phyloP scores from a whole-genome alignment of 2,329 filamentous ascomycete genomes.

The Colletotrichum graminicola region DNA sequence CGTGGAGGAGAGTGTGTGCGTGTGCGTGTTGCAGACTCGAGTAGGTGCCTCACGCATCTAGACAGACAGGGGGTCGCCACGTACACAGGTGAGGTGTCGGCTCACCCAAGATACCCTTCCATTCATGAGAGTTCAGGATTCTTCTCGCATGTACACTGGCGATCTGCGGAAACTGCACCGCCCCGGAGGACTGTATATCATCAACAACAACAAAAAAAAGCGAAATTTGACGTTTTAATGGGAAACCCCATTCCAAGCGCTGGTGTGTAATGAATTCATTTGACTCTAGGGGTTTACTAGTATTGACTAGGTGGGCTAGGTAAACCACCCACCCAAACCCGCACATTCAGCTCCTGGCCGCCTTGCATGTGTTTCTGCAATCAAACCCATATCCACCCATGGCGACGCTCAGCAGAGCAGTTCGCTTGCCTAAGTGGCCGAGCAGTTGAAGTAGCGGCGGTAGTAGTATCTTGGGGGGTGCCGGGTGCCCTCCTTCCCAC shows the following conservation, averaged over 20 bases:
- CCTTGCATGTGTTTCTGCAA: not conserved
- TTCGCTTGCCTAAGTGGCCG: not conserved
- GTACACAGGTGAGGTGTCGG: constrained; percentile 33
- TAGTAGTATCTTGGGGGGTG: constrained; percentile 21
- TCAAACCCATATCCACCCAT: not conserved
- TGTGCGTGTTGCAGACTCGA: constrained; percentile 11
- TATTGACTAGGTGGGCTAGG: constrained; percentile 8
- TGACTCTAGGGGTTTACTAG: not conserved
- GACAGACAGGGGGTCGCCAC: constrained; percentile 24
- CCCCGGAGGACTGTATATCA: constrained; percentile 16
- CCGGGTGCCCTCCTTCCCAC: not conserved
- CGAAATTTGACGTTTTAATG: constrained; percentile 16
- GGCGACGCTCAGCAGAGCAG: too few species aligned
- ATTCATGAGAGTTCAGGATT: constrained; percentile 32
- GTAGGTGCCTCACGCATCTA: constrained; percentile 15
- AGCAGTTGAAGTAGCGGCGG: constrained; percentile 36
- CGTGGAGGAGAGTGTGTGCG: constrained; percentile 5
- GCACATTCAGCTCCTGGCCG: not conserved
- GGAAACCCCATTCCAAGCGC: not conserved
- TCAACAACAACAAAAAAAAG: not conserved
- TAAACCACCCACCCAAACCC: not conserved
- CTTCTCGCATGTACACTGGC: constrained; percentile 20
- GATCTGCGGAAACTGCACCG: not conserved
- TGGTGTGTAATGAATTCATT: constrained; percentile 17
- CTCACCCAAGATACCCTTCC: constrained; percentile 42